phyloP scores from a whole-genome alignment of 768 basidiomycete species.

The Daedalea quercina region DNA sequence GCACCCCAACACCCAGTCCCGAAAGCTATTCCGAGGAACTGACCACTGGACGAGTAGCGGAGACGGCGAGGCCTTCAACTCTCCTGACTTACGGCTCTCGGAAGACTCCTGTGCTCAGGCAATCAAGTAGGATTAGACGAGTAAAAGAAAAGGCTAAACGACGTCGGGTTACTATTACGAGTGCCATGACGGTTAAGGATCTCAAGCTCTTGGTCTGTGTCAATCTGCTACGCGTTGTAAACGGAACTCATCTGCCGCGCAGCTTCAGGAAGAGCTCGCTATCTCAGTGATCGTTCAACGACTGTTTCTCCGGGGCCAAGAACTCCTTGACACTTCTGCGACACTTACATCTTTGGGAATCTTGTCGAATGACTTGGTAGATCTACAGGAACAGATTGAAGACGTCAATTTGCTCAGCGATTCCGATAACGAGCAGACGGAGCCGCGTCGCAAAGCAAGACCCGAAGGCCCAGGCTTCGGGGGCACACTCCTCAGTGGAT shows the following conservation, averaged over 20 bases:
- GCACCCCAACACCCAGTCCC: slow-evolving; percentile 24
- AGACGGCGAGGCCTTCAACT: slow-evolving; percentile 14
- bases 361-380: slow-evolving; percentile 55
- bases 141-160: slow-evolving; percentile 43
- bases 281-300: slow-evolving; percentile 77
- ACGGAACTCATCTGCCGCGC: too few relatives aligned
- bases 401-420: slow-evolving; percentile 49
- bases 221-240: not conserved
- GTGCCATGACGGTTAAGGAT: slow-evolving; percentile 67
- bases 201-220: slow-evolving; percentile 63
- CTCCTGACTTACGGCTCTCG: slow-evolving; percentile 31
- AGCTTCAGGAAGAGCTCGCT: slow-evolving; percentile 57
- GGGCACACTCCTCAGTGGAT: slow-evolving; percentile 60
- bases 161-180: slow-evolving; percentile 49
- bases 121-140: slow-evolving; percentile 66
- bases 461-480: slow-evolving; percentile 66
- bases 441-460: slow-evolving; percentile 30
- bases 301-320: slow-evolving; percentile 52
- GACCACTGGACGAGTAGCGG: not conserved
- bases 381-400: slow-evolving; percentile 59
- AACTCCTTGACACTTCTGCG: slow-evolving; percentile 55
- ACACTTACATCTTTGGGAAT: slow-evolving; percentile 48
- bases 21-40: slow-evolving; percentile 22
- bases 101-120: slow-evolving; percentile 32
- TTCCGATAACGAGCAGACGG: slow-evolving; percentile 35